phyloP scores from a whole-genome alignment of 2,329 filamentous ascomycete genomes.

The Microascus cirrosus region DNA sequence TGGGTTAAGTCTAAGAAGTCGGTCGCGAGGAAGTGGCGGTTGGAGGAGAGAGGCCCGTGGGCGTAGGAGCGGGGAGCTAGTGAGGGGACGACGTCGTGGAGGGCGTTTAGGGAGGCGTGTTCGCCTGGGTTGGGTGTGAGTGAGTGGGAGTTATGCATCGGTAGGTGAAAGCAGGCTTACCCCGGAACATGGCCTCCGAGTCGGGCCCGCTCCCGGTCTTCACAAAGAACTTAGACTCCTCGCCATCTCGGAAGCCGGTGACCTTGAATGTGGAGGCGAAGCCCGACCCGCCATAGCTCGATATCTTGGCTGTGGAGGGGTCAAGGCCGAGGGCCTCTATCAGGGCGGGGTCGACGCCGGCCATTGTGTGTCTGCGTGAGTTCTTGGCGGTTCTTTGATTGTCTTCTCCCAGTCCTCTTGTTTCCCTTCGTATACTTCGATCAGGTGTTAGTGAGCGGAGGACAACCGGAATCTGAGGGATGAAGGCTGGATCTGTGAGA shows the following conservation, averaged over 20 bases:
- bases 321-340: slow-evolving; percentile 49
- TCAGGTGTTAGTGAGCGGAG: background rate
- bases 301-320: slow-evolving; percentile 38
- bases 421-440: background rate
- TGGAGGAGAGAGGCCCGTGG: slow-evolving; percentile 48
- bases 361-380: slow-evolving; percentile 16
- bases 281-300: slow-evolving; percentile 53
- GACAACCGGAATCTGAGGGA: background rate
- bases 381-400: slow-evolving; percentile 10
- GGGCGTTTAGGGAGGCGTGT: slow-evolving; percentile 72
- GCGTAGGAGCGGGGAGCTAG: slow-evolving; percentile 69
- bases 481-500: background rate
- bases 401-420: too few relatives aligned
- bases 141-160: background rate
- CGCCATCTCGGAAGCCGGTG: slow-evolving; percentile 31
- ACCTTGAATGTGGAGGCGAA: slow-evolving; percentile 58
- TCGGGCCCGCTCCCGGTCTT: slow-evolving; percentile 54
- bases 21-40: slow-evolving; percentile 53
- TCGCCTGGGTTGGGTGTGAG: slow-evolving; percentile 46
- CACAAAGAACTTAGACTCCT: slow-evolving; percentile 52
- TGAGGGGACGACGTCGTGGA: slow-evolving; percentile 58
- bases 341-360: slow-evolving; percentile 51
- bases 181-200: slow-evolving; percentile 59
- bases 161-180: slow-evolving; percentile 20
- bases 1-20: slow-evolving; percentile 63